phyloP scores from a whole-genome alignment of 225 moss, liverwort and hornwort genomes.

The Pseudoscleropodium purum region DNA sequence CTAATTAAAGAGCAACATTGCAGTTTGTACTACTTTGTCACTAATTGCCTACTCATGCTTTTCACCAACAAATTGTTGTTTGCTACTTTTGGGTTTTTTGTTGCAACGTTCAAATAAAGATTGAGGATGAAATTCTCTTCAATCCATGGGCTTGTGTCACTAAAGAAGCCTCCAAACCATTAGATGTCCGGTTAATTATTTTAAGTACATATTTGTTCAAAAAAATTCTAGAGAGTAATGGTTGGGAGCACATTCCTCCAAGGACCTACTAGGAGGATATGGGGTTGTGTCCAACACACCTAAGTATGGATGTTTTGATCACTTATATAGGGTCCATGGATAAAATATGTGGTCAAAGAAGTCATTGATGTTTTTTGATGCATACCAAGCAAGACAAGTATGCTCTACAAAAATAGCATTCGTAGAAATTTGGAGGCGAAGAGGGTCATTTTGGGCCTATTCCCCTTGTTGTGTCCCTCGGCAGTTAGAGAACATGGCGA shows the following conservation, averaged over 20 bases:
- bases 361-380: not conserved
- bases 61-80: accelerated
- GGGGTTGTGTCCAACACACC: accelerated
- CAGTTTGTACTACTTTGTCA: no score
- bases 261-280: accelerated
- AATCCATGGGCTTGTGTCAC: accelerated
- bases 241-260: no score
- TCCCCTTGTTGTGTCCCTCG: no score
- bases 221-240: no score
- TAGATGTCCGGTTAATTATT: no score
- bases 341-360: not conserved
- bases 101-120: not conserved
- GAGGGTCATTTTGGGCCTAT: no score
- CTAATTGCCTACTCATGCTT: accelerated
- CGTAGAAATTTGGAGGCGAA: no score
- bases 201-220: no score
- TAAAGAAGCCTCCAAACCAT: not conserved
- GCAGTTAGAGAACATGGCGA: no score
- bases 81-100: not conserved
- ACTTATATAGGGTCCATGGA: not conserved
- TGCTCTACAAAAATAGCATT: not conserved
- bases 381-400: not conserved
- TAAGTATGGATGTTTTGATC: accelerated
- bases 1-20: no score
- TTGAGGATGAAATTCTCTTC: not conserved